Evolutionary conservation across 345 rosid genomes (phyloP).

Genomic region (Anacardium occidentale): DNA sequence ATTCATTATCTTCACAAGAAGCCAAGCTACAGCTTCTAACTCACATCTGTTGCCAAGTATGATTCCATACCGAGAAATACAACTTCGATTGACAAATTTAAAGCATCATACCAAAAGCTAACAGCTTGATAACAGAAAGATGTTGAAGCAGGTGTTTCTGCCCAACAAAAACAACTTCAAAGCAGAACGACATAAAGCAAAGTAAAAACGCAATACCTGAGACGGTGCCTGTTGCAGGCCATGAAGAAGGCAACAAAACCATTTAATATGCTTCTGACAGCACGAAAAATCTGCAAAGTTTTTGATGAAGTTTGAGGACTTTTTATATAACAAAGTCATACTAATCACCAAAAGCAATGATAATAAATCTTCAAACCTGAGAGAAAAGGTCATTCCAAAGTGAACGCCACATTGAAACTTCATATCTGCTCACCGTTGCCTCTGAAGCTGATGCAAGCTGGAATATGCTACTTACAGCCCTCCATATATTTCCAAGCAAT

Average conservation of each 20-base stretch:
- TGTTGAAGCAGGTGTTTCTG: background rate
- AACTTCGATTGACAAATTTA: background rate
- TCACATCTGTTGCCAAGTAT: background rate
- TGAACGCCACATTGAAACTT: constrained; percentile 83
- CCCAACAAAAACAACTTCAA: background rate
- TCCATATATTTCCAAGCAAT: constrained; percentile 52
- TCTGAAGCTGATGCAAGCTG: constrained; percentile 63
- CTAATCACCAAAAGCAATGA: background rate
- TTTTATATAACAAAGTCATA: background rate
- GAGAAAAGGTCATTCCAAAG: constrained; percentile 98
- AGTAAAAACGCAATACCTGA: constrained; percentile 49
- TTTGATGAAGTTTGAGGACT: constrained; percentile 15
- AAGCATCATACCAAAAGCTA: background rate
- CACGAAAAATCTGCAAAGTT: constrained; percentile 76
- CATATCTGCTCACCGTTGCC: constrained; percentile 51
- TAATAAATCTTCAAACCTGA: constrained; percentile 46
- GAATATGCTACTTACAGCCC: constrained; percentile 48
- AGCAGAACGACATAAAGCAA: background rate
- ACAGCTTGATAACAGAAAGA: background rate
- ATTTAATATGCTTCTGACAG: constrained; percentile 83
- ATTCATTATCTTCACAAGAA: no score
- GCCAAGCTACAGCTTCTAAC: no score
- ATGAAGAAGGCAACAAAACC: constrained; percentile 87
- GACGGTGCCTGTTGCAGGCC: constrained; percentile 97
- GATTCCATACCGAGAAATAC: background rate